These are phyloP conservation scores for Ambrosiella beaveri DNA, from an alignment of 2,329 filamentous ascomycete genomes.

Conservation along the genomic window DNA sequence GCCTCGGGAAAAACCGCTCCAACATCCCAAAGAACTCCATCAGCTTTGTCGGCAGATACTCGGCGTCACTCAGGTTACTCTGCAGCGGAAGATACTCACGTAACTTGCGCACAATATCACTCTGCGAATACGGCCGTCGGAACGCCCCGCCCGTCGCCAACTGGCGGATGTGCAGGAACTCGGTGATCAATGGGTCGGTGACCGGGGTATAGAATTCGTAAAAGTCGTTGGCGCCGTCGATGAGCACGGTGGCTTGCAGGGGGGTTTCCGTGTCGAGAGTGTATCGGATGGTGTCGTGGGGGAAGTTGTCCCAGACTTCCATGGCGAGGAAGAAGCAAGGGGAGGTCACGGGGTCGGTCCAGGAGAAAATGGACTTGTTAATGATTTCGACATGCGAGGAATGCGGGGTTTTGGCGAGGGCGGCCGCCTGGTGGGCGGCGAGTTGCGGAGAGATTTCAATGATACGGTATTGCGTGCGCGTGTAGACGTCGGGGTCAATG, in stretches of 20 bases:
- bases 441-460: conserved; percentile 85
- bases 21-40: conserved; percentile 96
- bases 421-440: conserved; percentile 57
- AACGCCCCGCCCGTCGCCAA: conserved; percentile 51
- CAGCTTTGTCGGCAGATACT: conserved; percentile 85
- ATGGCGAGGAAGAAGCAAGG: conserved; percentile 96
- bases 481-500: conserved; percentile 78
- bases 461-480: conserved; percentile 81
- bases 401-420: conserved; percentile 55
- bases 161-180: conserved; percentile 72
- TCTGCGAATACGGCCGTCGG: conserved; percentile 41
- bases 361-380: conserved; percentile 89
- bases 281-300: conserved; percentile 87
- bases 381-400: conserved; percentile 79
- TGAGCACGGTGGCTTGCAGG: conserved; percentile 74
- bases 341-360: conserved; percentile 69
- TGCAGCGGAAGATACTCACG: conserved; percentile 50
- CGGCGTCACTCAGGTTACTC: conserved; percentile 61
- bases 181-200: conserved; percentile 65
- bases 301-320: conserved; percentile 97
- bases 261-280: conserved; percentile 47
- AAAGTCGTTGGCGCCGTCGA: conserved; percentile 74
- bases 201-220: conserved; percentile 78
- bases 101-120: conserved; percentile 41
- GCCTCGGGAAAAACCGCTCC: conserved; percentile 72